These are phyloP conservation scores for Diaporthe amygdali DNA, from an alignment of 2,329 filamentous ascomycete genomes.

Conservation along the genomic window DNA sequence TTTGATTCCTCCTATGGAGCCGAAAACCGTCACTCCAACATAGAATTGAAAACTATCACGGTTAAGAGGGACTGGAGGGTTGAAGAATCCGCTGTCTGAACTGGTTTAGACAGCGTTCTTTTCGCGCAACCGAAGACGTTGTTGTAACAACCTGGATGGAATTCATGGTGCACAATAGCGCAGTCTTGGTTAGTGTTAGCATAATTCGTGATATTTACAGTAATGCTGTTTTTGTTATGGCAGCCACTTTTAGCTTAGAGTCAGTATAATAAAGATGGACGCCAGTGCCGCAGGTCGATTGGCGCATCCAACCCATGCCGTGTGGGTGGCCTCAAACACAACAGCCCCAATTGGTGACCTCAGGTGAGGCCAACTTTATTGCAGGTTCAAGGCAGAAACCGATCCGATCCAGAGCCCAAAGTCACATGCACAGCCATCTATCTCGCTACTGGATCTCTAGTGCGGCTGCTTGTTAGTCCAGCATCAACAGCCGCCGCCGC, in stretches of 20 bases:
- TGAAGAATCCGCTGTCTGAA: conserved; percentile 3
- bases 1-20: not conserved
- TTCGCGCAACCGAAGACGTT: not conserved
- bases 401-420: not conserved
- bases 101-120: not conserved
- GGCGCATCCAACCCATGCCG: not conserved
- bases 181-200: not conserved
- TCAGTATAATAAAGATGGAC: not conserved
- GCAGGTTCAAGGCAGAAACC: not conserved
- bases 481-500: not conserved
- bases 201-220: not conserved
- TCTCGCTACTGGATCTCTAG: not conserved
- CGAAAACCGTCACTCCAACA: not conserved
- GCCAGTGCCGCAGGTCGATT: not conserved
- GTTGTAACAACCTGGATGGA: not conserved
- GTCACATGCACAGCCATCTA: not conserved
- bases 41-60: not conserved
- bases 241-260: not conserved
- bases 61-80: not conserved
- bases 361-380: not conserved
- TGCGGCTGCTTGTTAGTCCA: not conserved
- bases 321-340: not conserved
- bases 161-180: not conserved
- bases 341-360: not conserved
- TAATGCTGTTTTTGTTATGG: not conserved